These are phyloP conservation scores for Acephala macrosclerotiorum DNA, from an alignment of 2,329 filamentous ascomycete species.

Conservation along the genomic window DNA sequence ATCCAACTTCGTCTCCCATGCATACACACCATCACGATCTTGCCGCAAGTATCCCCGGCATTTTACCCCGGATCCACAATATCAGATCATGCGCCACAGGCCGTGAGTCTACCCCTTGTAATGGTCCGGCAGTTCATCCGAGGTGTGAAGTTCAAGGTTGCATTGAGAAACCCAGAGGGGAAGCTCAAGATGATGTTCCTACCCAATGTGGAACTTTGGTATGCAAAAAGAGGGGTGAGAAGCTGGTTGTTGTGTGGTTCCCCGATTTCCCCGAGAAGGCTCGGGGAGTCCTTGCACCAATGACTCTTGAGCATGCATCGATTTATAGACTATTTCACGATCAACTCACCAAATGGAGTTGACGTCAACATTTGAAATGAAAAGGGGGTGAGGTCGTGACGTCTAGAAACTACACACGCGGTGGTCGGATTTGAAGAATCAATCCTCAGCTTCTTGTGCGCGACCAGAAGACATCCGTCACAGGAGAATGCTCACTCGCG, in stretches of 20 bases:
- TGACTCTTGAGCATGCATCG: too few species aligned
- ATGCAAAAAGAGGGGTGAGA: not conserved
- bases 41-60: not conserved
- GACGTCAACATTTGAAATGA: too few species aligned
- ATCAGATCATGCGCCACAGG: slow-evolving; percentile 4
- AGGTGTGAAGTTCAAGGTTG: not conserved
- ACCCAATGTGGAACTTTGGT: not conserved
- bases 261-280: not conserved
- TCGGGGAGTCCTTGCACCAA: not conserved
- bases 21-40: not conserved
- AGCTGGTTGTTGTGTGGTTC: not conserved
- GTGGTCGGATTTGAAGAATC: too few species aligned
- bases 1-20: not conserved
- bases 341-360: too few species aligned
- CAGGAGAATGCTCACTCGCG: too few species aligned
- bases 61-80: slow-evolving; percentile 5
- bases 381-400: too few species aligned
- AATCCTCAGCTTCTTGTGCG: too few species aligned
- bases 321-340: too few species aligned
- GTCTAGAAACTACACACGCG: too few species aligned
- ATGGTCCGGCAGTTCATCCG: not conserved
- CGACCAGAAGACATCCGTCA: too few species aligned
- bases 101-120: not conserved
- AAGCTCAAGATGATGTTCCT: too few species aligned
- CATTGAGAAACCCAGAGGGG: too few species aligned